Evolutionary conservation across 1,139 yeast genomes (phyloP).

Genomic region (Yamadazyma buinensis): DNA sequence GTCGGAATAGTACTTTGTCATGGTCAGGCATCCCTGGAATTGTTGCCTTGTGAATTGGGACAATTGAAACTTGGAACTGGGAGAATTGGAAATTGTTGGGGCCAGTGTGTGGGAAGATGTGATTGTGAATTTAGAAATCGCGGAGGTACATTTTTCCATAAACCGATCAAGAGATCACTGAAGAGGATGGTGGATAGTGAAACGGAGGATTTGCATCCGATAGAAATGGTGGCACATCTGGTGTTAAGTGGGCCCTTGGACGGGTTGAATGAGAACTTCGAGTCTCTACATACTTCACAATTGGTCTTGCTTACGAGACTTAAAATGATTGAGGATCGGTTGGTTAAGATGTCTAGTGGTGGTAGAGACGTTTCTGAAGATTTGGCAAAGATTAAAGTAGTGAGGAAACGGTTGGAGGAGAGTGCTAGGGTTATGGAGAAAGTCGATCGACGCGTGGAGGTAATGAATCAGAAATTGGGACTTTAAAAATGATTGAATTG

Average conservation of each 20-base stretch:
- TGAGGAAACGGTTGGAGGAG: slow-evolving; percentile 31
- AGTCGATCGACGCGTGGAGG: slow-evolving; percentile 31
- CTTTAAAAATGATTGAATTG: too few species aligned
- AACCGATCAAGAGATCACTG: too few species aligned
- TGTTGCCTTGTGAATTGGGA: too few species aligned
- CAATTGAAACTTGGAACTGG: too few species aligned
- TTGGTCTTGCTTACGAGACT: slow-evolving; percentile 48
- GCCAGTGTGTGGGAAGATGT: too few species aligned
- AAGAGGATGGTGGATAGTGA: too few species aligned
- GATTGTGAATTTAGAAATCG: too few species aligned
- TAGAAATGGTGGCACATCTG: slow-evolving; percentile 42
- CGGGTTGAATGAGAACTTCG: slow-evolving; percentile 45
- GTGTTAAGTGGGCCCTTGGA: slow-evolving; percentile 53
- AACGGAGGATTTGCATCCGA: slow-evolving; percentile 13
- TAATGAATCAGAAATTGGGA: slow-evolving; percentile 2
- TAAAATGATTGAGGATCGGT: slow-evolving; percentile 37
- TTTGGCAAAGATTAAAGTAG: slow-evolving; percentile 26
- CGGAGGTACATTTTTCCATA: too few species aligned
- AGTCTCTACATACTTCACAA: slow-evolving; percentile 55
- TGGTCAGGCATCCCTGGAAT: neutral
- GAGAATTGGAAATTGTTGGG: too few species aligned
- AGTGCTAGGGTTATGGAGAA: slow-evolving; percentile 27
- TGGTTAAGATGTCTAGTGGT: slow-evolving; percentile 18
- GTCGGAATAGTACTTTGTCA: slow-evolving; percentile 25
- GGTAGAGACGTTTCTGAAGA: slow-evolving; percentile 20